A percentile compares a stretch with the other conserved stretches of the same genome.
Evolutionary conservation across 306 rosid genomes (phyloP).

Genomic region (Vachellia pachyceras): DNA sequence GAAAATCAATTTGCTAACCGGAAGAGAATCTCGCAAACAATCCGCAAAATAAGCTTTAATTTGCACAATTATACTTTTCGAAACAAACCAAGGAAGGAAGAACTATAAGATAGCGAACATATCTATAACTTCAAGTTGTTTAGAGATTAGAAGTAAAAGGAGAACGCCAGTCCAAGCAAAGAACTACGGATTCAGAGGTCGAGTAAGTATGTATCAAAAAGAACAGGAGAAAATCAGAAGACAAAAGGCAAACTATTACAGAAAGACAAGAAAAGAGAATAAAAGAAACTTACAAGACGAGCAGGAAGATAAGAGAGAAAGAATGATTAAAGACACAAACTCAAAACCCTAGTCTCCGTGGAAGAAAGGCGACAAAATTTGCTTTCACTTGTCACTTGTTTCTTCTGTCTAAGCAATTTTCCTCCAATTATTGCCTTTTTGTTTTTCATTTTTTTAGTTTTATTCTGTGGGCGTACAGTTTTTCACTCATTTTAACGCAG

Average conservation of each 20-base stretch:
- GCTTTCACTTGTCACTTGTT: not conserved
- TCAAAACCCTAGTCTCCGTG: constrained; percentile 40
- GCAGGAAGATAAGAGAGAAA: not conserved
- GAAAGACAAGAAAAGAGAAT: not conserved
- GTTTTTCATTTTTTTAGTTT: not conserved
- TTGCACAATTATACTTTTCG: not conserved
- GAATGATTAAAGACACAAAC: not conserved
- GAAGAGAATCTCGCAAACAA: constrained; percentile 14
- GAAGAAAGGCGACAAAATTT: constrained; percentile 16
- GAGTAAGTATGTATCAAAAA: not conserved
- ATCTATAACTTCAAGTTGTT: not conserved
- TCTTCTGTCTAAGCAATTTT: not conserved
- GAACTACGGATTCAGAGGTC: not conserved
- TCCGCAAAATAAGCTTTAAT: constrained; percentile 6
- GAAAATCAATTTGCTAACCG: not conserved
- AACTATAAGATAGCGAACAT: not conserved
- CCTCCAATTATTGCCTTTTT: not conserved
- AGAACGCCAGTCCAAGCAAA: not conserved
- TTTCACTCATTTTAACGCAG: not conserved
- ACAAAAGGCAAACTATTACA: not conserved
- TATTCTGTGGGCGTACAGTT: not conserved
- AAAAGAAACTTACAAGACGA: constrained; percentile 40
- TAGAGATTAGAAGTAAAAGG: not conserved
- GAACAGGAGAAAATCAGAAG: not conserved
- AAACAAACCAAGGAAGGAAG: not conserved